Conservation (phyloP, 371 early-diverging fungal species). For the Funneliformis caledonium region DNA sequence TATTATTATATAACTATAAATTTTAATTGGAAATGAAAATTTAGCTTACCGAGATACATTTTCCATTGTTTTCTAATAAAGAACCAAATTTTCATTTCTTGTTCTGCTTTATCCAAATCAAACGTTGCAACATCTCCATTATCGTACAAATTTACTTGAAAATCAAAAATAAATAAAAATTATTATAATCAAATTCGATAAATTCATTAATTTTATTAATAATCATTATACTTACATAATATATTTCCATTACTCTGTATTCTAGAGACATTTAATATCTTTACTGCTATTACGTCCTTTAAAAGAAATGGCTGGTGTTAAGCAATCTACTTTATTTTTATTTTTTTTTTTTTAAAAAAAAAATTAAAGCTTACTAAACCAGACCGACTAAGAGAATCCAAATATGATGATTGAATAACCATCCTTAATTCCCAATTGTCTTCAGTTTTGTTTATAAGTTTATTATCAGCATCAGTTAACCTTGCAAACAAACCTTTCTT, state of each 20-base stretch:
- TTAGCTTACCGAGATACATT: conserved; percentile 29
- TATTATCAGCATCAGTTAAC: neutral
- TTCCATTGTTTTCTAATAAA: conserved; percentile 27
- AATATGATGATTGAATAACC: conserved; percentile 19
- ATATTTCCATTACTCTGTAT: conserved; percentile 6
- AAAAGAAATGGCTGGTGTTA: neutral
- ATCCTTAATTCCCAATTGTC: conserved; percentile 26
- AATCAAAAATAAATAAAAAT: neutral
- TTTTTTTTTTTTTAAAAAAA: neutral
- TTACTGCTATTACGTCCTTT: conserved; percentile 31
- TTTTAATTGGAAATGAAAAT: neutral
- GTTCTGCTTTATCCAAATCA: conserved; percentile 26
- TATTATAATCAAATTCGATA: neutral
- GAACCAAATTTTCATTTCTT: conserved; percentile 31
- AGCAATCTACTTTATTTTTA: neutral
- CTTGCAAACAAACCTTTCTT: conserved; percentile 3
- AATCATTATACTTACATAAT: conserved; percentile 4
- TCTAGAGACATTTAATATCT: conserved; percentile 24
- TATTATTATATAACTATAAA: neutral
- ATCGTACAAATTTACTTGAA: conserved; percentile 6
- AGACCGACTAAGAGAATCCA: neutral
- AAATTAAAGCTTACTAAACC: conserved; percentile 14
- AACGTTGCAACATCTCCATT: conserved; percentile 21
- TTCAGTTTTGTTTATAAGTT: neutral
- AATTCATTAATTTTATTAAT: neutral